phyloP scores from a whole-genome alignment of 1,139 yeast species.

The Yarrowia galli region DNA sequence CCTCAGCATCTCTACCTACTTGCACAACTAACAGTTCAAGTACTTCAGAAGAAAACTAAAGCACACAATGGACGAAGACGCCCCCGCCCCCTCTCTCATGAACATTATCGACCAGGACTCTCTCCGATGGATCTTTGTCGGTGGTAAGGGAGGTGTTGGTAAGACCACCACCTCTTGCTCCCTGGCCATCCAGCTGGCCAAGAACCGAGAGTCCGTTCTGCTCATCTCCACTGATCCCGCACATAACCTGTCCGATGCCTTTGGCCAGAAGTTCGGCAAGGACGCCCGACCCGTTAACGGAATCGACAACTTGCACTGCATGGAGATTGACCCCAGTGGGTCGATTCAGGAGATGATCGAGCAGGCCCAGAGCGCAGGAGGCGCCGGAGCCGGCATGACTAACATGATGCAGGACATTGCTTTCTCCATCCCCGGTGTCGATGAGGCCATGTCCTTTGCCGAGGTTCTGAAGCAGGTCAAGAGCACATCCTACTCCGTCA shows the following conservation, averaged over 20 bases:
- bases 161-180: slow-evolving; percentile 97
- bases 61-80: slow-evolving; percentile 35
- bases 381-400: slow-evolving; percentile 42
- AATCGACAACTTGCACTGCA: slow-evolving; percentile 83
- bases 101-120: slow-evolving; percentile 56
- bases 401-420: slow-evolving; percentile 90
- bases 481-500: slow-evolving; percentile 82
- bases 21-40: neutral
- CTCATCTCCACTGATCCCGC: slow-evolving; percentile 98
- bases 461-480: slow-evolving; percentile 97
- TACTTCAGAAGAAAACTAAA: neutral
- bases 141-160: slow-evolving; percentile 99
- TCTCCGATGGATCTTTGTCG: slow-evolving; percentile 95
- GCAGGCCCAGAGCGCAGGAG: slow-evolving; percentile 58
- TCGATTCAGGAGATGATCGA: slow-evolving; percentile 88
- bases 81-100: slow-evolving; percentile 53
- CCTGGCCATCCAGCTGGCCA: slow-evolving; percentile 85
- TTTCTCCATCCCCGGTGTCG: slow-evolving; percentile 95
- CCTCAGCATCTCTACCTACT: neutral
- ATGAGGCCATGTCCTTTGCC: slow-evolving; percentile 96
- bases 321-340: slow-evolving; percentile 98
- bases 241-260: slow-evolving; percentile 95
- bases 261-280: slow-evolving; percentile 96
- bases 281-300: slow-evolving; percentile 96
- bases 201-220: slow-evolving; percentile 80